Percentiles rank a stretch among this genome's conserved stretches.
Conservation (phyloP, 2,329 filamentous ascomycete genomes). For the Fusarium buharicum region DNA sequence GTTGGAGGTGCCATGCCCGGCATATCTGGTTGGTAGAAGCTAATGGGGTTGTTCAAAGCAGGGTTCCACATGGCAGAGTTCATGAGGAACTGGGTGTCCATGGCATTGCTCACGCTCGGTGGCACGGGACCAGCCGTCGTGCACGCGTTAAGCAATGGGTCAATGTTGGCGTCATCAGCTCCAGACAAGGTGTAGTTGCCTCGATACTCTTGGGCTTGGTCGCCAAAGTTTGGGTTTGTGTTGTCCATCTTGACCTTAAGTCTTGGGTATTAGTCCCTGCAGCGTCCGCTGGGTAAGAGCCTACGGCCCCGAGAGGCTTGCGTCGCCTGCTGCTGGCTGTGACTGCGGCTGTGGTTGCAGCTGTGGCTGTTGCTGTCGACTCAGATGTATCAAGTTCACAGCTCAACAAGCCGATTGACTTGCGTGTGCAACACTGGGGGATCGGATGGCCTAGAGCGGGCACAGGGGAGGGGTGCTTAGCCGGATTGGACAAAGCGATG, state of each 20-base stretch:
- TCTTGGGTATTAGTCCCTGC: not conserved
- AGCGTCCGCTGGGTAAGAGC: not conserved
- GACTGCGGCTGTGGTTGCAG: not conserved
- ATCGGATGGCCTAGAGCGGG: not conserved
- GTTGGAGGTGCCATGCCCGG: constrained; percentile 1
- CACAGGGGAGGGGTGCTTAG: constrained; percentile 11
- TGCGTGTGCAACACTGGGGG: not conserved
- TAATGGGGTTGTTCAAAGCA: not conserved
- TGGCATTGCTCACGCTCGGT: not conserved
- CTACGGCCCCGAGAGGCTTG: not conserved
- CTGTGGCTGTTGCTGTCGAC: not conserved
- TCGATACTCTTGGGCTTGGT: not conserved
- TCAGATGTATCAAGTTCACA: not conserved
- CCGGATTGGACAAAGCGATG: constrained; percentile 1
- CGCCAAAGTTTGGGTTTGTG: not conserved
- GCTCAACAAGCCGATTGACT: constrained; percentile 1
- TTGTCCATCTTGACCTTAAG: constrained; percentile 21
- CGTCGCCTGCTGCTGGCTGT: not conserved
- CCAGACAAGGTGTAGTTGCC: not conserved
- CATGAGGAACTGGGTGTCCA: constrained; percentile 11
- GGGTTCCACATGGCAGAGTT: constrained; percentile 23
- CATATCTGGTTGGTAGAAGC: constrained; percentile 1
- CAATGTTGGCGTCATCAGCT: constrained; percentile 22
- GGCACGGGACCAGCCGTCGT: not conserved
- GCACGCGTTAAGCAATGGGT: constrained; percentile 29